Percentiles rank a stretch among this genome's conserved stretches.
These are phyloP conservation scores for Haplographium delicatum DNA, from an alignment of 495 filamentous ascomycete genomes.

Conservation along the genomic window DNA sequence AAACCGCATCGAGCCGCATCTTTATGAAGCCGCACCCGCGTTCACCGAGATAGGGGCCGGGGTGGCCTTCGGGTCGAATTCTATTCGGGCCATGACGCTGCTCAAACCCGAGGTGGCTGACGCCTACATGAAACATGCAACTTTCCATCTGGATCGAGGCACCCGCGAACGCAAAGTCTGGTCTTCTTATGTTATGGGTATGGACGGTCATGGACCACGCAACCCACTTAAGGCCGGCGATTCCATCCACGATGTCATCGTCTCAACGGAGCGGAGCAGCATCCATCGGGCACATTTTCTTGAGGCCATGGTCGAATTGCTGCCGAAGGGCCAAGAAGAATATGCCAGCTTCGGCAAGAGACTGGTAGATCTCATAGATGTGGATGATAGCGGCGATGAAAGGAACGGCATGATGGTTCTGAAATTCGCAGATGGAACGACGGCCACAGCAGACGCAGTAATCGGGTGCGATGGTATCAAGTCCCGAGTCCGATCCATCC, in stretches of 20 bases:
- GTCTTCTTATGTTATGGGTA: constrained; percentile 31
- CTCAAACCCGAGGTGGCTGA: too few relatives aligned
- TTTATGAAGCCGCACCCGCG: constrained; percentile 7
- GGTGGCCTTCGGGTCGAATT: constrained; percentile 52
- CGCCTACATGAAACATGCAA: too few relatives aligned
- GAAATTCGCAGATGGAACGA: constrained; percentile 28
- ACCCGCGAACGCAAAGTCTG: constrained; percentile 5
- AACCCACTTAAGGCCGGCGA: too few relatives aligned
- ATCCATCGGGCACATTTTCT: constrained; percentile 21
- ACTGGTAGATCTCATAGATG: constrained; percentile 25
- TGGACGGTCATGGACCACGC: constrained; percentile 32
- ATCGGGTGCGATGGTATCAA: constrained; percentile 57
- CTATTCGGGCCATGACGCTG: constrained; percentile 46
- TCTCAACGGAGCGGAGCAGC: background rate
- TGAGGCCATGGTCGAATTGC: constrained; percentile 13
- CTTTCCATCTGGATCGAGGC: too few relatives aligned
- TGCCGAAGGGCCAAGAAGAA: too few relatives aligned
- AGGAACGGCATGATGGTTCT: constrained; percentile 30
- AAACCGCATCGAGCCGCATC: background rate
- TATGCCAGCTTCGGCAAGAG: constrained; percentile 17
- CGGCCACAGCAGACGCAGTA: constrained; percentile 45
- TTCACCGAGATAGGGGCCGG: constrained; percentile 48
- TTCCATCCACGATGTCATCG: constrained; percentile 18
- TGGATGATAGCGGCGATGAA: constrained; percentile 13
- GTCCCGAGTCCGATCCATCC: constrained; percentile 36